Base-by-base conservation (phyloP, 352 stramenopile species). In the Globisporangium nodosum region DNA sequence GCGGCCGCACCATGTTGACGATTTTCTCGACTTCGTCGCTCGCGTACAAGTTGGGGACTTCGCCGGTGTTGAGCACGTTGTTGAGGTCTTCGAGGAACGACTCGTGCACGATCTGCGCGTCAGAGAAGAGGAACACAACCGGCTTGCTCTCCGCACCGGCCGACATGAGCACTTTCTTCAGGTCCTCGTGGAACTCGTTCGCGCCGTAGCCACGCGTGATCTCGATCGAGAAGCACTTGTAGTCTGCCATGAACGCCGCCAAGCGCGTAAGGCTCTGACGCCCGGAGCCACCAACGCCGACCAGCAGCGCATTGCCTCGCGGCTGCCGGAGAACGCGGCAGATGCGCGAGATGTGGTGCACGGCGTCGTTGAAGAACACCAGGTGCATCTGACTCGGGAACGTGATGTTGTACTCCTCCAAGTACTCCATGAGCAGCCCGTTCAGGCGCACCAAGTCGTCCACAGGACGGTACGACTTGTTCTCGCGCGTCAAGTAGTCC, bases 31-130 rank as follows among this genome's bases (percentile, higher is more conserved):
- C 62, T 45, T 97, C 91, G 47, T 97, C 91, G n/a, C 60, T 78
- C 1, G 89, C 85, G 53, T 97, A 98, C 58, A 98, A 55, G 56
- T 98, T 97, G 0, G 92, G 90, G 1, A 98, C 90, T 60, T 98
- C 90, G 21, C 92, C 93, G 11, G 85, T 96, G 65, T 97, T 97
- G 33, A 98, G 70, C 9, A 98, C 70, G 53, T 98, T 97, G 71
- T 98, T 98, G 70, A 98, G 95, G 53, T 98, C 93, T 56, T 98
- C 93, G 27, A 98, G 58, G 58, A 98, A 98, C 2, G 85, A 94
- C 62, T 98, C 92, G 16, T 94, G 73, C 0, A 96, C 90, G 52
- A 98, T 97, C 63, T 98, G 92, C 2, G 88, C 90, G 52, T 98
- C 92, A 5, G 80, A 95, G 66, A 98, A 98, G 12, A 98, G 70